Conservation (phyloP, 2,329 filamentous ascomycete genomes). For the Sporothrix brasiliensis region DNA sequence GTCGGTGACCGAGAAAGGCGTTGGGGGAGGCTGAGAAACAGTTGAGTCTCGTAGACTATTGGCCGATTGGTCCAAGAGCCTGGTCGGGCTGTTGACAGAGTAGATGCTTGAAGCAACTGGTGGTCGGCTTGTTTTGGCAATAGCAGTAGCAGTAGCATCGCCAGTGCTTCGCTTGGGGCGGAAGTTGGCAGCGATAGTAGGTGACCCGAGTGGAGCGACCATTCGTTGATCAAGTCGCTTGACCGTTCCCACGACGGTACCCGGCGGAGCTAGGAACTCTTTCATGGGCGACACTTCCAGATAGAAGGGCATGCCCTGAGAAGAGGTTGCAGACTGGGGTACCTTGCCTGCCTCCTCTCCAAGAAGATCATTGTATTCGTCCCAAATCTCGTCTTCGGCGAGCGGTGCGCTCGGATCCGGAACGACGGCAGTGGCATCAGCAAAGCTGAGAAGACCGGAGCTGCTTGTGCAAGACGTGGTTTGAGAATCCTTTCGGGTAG, state of each 20-base stretch:
- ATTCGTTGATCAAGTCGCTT: background rate
- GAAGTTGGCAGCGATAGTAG: constrained; percentile 41
- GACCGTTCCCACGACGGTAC: background rate
- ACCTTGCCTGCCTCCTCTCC: constrained; percentile 59
- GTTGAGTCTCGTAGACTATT: constrained; percentile 43
- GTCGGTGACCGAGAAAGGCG: constrained; percentile 50
- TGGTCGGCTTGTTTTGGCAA: constrained; percentile 36
- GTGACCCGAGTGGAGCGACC: constrained; percentile 51
- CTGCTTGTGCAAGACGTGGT: constrained; percentile 61
- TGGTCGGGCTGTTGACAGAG: constrained; percentile 46
- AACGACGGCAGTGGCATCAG: constrained; percentile 66
- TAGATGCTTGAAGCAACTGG: constrained; percentile 55
- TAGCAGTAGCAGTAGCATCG: constrained; percentile 37
- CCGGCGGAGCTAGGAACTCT: constrained; percentile 37
- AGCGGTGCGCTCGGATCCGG: constrained; percentile 64
- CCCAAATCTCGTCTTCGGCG: constrained; percentile 87
- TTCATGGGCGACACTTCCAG: constrained; percentile 51
- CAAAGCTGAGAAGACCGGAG: constrained; percentile 63
- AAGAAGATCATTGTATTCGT: constrained; percentile 88
- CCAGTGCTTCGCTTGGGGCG: constrained; percentile 27
- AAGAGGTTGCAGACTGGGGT: constrained; percentile 58
- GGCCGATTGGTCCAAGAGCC: constrained; percentile 58
- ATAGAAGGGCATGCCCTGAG: constrained; percentile 59
- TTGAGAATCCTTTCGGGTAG: constrained; percentile 71
- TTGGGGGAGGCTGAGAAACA: constrained; percentile 44